These are phyloP conservation scores for Gracilaria domingensis DNA, from an alignment of 23 red algal genomes.

Conservation along the genomic window DNA sequence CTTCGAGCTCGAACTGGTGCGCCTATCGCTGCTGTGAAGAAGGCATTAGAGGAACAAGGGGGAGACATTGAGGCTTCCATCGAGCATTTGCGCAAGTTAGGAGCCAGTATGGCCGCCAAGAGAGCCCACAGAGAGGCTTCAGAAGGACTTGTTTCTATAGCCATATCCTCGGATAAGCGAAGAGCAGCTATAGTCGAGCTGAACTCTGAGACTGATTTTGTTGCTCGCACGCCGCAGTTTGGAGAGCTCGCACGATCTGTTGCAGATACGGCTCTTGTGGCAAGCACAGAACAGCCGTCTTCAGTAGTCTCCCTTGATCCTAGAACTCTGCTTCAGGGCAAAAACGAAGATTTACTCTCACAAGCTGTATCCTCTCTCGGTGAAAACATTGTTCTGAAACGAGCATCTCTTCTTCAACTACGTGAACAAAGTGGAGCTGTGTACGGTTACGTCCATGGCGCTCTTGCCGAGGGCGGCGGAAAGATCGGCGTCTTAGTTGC, in stretches of 20 bases:
- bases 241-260: slow-evolving; percentile 34
- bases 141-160: slow-evolving; percentile 58
- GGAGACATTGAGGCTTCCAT: slow-evolving; percentile 65
- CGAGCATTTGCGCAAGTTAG: slow-evolving; percentile 52
- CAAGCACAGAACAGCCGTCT: neutral
- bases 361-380: slow-evolving; percentile 63
- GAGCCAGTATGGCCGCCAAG: slow-evolving; percentile 56
- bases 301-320: neutral
- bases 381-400: slow-evolving; percentile 66
- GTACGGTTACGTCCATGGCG: slow-evolving; percentile 56
- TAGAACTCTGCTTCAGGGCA: slow-evolving; percentile 10
- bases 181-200: slow-evolving; percentile 60
- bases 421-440: slow-evolving; percentile 6
- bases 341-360: slow-evolving; percentile 20
- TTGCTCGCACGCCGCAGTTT: slow-evolving; percentile 72
- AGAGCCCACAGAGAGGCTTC: slow-evolving; percentile 56
- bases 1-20: slow-evolving; percentile 66
- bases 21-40: slow-evolving; percentile 76
- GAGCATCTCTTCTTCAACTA: slow-evolving; percentile 18
- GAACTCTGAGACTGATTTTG: slow-evolving; percentile 80
- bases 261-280: slow-evolving; percentile 30
- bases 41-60: slow-evolving; percentile 59
- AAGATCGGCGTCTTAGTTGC: slow-evolving; percentile 76
- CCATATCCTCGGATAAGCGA: slow-evolving; percentile 31
- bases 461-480: slow-evolving; percentile 23